Conservation (phyloP, 768 basidiomycete species). For the Hirschioporus abietinus region DNA sequence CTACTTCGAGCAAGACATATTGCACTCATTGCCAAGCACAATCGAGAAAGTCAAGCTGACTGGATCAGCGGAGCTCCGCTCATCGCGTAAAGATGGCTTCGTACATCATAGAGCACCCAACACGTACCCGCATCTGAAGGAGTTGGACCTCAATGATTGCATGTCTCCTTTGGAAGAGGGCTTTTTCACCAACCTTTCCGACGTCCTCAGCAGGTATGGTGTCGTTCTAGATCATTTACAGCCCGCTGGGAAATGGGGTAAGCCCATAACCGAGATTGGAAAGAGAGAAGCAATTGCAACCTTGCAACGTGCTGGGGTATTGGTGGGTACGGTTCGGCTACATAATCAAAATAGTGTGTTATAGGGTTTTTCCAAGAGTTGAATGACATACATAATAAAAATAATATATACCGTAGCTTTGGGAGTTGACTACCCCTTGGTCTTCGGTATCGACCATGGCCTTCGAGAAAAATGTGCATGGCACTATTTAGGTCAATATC, state of each 20-base stretch:
- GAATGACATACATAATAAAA: too few species aligned
- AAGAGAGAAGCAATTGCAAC: not conserved
- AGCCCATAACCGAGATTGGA: not conserved
- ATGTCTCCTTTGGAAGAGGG: not conserved
- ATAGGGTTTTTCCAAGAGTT: too few species aligned
- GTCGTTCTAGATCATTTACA: not conserved
- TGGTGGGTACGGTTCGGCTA: not conserved
- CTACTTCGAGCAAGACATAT: not conserved
- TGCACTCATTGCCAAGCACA: not conserved
- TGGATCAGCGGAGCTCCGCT: not conserved
- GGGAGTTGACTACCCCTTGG: too few species aligned
- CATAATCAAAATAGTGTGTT: too few species aligned
- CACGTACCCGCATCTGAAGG: not conserved
- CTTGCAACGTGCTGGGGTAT: not conserved
- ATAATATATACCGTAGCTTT: too few species aligned
- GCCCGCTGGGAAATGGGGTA: not conserved
- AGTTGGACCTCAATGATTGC: not conserved
- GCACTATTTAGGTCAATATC: too few species aligned
- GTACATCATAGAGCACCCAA: not conserved
- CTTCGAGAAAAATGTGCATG: too few species aligned
- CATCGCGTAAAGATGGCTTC: not conserved
- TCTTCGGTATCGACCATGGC: too few species aligned
- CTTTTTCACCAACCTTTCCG: not conserved
- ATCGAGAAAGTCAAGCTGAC: not conserved
- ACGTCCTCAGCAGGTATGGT: not conserved